phyloP scores from a whole-genome alignment of 2,329 filamentous ascomycete species.

The Aspergillus flavus region DNA sequence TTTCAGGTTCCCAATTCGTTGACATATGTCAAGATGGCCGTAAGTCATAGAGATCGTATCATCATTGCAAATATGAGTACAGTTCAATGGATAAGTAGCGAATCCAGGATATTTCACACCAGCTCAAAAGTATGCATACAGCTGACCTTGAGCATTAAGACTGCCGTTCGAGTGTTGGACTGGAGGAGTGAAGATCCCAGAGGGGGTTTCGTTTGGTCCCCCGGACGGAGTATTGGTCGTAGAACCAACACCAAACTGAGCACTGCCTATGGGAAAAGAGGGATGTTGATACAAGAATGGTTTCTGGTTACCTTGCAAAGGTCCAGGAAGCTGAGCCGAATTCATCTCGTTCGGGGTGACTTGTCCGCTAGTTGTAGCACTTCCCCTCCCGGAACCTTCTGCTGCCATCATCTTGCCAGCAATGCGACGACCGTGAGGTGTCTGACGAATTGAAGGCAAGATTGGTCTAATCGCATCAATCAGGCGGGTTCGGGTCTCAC shows the following conservation, averaged over 20 bases:
- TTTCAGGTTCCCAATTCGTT: slow-evolving; percentile 27
- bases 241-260: slow-evolving; percentile 29
- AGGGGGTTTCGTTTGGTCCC: slow-evolving; percentile 29
- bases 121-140: slow-evolving; percentile 38
- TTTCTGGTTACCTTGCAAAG: slow-evolving; percentile 31
- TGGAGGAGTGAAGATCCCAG: slow-evolving; percentile 33
- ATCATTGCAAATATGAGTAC: slow-evolving; percentile 44
- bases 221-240: slow-evolving; percentile 30
- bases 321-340: slow-evolving; percentile 38
- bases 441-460: slow-evolving; percentile 80
- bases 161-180: slow-evolving; percentile 32
- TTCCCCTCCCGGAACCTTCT: slow-evolving; percentile 48
- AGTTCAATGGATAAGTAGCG: slow-evolving; percentile 29
- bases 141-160: slow-evolving; percentile 30
- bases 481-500: slow-evolving; percentile 70
- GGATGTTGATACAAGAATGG: slow-evolving; percentile 34
- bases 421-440: slow-evolving; percentile 92
- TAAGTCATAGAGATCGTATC: slow-evolving; percentile 39
- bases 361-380: slow-evolving; percentile 41
- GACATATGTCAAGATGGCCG: slow-evolving; percentile 28
- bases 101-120: slow-evolving; percentile 18
- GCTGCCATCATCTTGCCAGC: slow-evolving; percentile 76
- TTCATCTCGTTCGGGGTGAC: slow-evolving; percentile 44
- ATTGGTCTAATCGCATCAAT: slow-evolving; percentile 85
- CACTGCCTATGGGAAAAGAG: slow-evolving; percentile 27